Evolutionary conservation across 129 eudicot genomes (phyloP).

Genomic region (Rutidosis leptorrhynchoides): DNA sequence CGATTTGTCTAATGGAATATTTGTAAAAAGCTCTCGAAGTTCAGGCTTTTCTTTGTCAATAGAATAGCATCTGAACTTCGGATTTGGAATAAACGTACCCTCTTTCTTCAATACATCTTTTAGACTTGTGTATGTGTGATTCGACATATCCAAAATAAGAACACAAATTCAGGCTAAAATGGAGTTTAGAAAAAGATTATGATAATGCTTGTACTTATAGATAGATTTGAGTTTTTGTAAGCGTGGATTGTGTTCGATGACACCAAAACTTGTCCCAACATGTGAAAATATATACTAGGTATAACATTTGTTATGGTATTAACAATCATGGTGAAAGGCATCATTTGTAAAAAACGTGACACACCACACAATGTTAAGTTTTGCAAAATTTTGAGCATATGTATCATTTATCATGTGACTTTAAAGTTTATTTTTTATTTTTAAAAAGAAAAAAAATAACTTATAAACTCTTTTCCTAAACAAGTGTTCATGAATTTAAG

Average conservation of each 20-base stretch:
- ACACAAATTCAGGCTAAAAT: background rate
- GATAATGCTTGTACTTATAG: constrained; percentile 27
- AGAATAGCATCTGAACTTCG: constrained; percentile 27
- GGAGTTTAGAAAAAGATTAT: background rate
- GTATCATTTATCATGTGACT: background rate
- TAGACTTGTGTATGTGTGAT: constrained; percentile 34
- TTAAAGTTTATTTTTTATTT: too few species aligned
- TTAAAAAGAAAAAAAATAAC: too few species aligned
- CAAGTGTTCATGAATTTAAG: too few species aligned
- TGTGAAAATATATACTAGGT: constrained; percentile 21
- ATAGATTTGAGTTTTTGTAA: background rate
- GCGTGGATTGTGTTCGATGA: too few species aligned
- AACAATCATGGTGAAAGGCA: background rate
- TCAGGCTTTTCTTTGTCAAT: constrained; percentile 23
- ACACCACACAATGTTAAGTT: too few species aligned
- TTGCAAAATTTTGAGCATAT: background rate
- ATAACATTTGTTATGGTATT: background rate
- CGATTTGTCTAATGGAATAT: constrained; percentile 21
- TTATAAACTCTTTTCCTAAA: too few species aligned
- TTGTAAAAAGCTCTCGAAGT: constrained; percentile 25
- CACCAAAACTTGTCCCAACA: constrained; percentile 16
- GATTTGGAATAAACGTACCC: background rate
- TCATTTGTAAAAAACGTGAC: too few species aligned
- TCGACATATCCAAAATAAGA: constrained; percentile 15
- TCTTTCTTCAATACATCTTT: constrained; percentile 32